These are phyloP conservation scores for Aurinia saxatilis DNA, from an alignment of 345 rosid species.

Conservation along the genomic window DNA sequence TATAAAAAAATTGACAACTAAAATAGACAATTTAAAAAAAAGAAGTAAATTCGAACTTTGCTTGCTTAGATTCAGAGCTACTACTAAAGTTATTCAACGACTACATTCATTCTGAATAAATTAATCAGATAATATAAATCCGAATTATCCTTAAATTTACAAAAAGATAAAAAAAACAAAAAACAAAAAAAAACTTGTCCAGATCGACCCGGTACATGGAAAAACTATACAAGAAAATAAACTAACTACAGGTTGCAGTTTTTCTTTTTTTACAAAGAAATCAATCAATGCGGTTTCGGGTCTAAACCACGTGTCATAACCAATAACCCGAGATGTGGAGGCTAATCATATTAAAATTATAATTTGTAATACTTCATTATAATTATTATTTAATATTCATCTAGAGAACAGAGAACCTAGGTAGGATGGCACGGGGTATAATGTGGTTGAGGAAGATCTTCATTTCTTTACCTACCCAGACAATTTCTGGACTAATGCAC, in stretches of 20 bases:
- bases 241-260: conserved; percentile 1
- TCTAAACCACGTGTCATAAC: not conserved
- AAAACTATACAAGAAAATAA: not conserved
- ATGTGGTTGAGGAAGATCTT: conserved; percentile 27
- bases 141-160: too few species aligned
- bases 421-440: conserved; percentile 7
- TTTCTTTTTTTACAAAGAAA: not conserved
- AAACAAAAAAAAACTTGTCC: not conserved
- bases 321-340: not conserved
- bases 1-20: too few species aligned
- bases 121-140: too few species aligned
- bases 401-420: conserved; percentile 1
- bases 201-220: not conserved
- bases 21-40: too few species aligned
- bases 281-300: not conserved
- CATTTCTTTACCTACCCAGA: conserved; percentile 25
- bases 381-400: not conserved
- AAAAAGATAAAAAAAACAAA: too few species aligned
- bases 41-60: too few species aligned
- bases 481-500: conserved; percentile 15
- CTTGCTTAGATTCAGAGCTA: too few species aligned
- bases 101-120: too few species aligned
- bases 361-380: not conserved
- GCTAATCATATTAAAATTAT: not conserved
- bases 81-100: too few species aligned